Conservation (phyloP, 371 early-diverging fungal genomes). For the Entomophthora muscae region DNA sequence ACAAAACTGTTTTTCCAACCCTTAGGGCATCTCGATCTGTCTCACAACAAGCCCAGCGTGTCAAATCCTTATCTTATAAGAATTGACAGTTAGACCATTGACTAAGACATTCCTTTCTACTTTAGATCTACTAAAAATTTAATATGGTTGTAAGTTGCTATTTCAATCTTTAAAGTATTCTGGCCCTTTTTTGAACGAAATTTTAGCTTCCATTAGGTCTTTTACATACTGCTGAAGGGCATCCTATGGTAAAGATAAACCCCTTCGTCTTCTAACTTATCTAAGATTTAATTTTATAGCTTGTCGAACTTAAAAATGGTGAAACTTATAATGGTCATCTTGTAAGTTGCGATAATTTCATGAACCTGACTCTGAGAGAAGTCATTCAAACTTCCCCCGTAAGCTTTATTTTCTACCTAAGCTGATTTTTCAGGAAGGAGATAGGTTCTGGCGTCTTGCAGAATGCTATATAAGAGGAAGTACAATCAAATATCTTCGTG, state of each 20-base stretch:
- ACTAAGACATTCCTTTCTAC: no score
- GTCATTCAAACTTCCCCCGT: constrained; percentile 85
- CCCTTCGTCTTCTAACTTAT: neutral
- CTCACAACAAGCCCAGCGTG: no score
- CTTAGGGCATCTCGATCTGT: no score
- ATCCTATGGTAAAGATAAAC: constrained; percentile 48
- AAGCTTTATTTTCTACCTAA: constrained; percentile 11
- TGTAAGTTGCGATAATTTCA: constrained; percentile 91
- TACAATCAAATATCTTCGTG: constrained; percentile 85
- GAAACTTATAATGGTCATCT: constrained; percentile 96
- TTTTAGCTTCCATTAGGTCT: constrained; percentile 77
- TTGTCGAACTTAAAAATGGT: constrained; percentile 96
- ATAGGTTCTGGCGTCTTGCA: constrained; percentile 76
- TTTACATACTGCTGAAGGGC: constrained; percentile 73
- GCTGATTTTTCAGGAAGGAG: constrained; percentile 48
- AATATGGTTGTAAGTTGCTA: neutral
- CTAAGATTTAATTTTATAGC: constrained; percentile 15
- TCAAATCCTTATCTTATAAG: no score
- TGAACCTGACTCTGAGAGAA: constrained; percentile 92
- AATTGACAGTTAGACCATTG: no score
- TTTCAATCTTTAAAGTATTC: neutral
- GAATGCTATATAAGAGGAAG: constrained; percentile 87
- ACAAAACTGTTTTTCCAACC: no score
- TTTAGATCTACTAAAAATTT: neutral
- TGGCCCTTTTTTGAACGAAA: neutral